Percentiles rank a stretch among this genome's conserved stretches.
Conservation (phyloP, 2,329 filamentous ascomycete species). For the Myriosclerotinia scirpicola region DNA sequence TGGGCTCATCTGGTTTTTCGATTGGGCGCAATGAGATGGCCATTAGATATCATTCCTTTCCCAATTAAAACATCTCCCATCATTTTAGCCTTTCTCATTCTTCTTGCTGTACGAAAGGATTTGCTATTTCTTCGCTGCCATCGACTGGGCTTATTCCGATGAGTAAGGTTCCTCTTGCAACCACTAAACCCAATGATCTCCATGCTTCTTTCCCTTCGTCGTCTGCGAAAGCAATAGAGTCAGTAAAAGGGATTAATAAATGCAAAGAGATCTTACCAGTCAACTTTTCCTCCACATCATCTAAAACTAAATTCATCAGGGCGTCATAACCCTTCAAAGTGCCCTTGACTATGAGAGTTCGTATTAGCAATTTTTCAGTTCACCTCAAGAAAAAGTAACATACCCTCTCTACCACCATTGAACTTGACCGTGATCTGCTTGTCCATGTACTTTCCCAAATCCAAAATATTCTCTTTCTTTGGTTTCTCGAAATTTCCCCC, state of each 20-base stretch:
- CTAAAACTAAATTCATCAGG: slow-evolving; percentile 95
- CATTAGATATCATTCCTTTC: background rate
- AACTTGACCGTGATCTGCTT: slow-evolving; percentile 96
- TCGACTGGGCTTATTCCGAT: slow-evolving; percentile 91
- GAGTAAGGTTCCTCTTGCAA: slow-evolving; percentile 87
- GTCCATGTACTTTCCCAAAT: slow-evolving; percentile 94
- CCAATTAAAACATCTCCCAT: background rate
- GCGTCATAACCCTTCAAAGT: slow-evolving; percentile 94
- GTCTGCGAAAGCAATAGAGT: slow-evolving; percentile 54
- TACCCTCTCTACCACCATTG: slow-evolving; percentile 89
- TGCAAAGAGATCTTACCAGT: slow-evolving; percentile 60
- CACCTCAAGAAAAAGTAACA: slow-evolving; percentile 33
- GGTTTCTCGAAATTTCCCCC: slow-evolving; percentile 65
- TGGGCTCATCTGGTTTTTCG: background rate
- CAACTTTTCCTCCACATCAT: slow-evolving; percentile 88
- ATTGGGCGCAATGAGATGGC: background rate
- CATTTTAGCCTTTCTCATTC: slow-evolving; percentile 46
- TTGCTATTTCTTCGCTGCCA: slow-evolving; percentile 92
- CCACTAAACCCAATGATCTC: slow-evolving; percentile 69
- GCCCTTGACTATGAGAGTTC: slow-evolving; percentile 65
- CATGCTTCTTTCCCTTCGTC: slow-evolving; percentile 84
- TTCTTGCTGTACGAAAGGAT: slow-evolving; percentile 80
- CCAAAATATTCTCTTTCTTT: slow-evolving; percentile 98
- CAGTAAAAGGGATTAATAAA: slow-evolving; percentile 11
- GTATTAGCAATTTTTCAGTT: background rate